Evolutionary conservation across 805 yeast genomes (phyloP), one percentile per base, ranked within the genome.

Genomic region (Monosporozyma siamensis): DNA sequence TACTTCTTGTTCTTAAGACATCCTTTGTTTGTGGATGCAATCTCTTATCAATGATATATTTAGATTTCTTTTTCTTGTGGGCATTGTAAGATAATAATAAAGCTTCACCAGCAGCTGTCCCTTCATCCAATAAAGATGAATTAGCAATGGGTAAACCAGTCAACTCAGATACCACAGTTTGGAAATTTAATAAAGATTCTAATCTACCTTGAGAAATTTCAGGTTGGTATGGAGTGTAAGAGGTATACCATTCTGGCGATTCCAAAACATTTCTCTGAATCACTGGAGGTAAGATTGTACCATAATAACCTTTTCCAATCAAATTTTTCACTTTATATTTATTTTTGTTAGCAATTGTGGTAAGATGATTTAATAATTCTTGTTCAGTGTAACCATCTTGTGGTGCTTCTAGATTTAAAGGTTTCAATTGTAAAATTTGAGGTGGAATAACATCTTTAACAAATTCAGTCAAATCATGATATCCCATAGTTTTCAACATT

Each of bases 191-290:
- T 48, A 92, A 69, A 18, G 92, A 78, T 66, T 90, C 95, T 54
- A 92, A 72, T 54, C 98, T 78, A 42, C 98, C 98, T 66, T 92
- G 98, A 1, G 96, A 83, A 45, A 92, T 89, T 63, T 92, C 98
- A 1, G 98, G 96, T 68, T 92, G 98, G 64, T 92, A 92, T 27
- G 98, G 98, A 20, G 98, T 92, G 63, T 92, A 92, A 1, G 97
- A 87, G 17, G 98, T 92, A 70, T 92, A 92, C 98, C 98, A 92
- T 59, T 88, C 95, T 5, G 98, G 98, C 47, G 82, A 78, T 64
- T 92, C 98, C 44, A 92, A 68, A 45, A 92, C 65, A 56, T 92
- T 92, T 61, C 98, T 78, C 68, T 86, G 94, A 52, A 92, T 84
- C 27, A 90, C 96, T 1, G 95, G 82, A 0, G 98, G 98, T 37